Conservation (phyloP, 163 green algal species). For the Scenedesmus sp. region DNA sequence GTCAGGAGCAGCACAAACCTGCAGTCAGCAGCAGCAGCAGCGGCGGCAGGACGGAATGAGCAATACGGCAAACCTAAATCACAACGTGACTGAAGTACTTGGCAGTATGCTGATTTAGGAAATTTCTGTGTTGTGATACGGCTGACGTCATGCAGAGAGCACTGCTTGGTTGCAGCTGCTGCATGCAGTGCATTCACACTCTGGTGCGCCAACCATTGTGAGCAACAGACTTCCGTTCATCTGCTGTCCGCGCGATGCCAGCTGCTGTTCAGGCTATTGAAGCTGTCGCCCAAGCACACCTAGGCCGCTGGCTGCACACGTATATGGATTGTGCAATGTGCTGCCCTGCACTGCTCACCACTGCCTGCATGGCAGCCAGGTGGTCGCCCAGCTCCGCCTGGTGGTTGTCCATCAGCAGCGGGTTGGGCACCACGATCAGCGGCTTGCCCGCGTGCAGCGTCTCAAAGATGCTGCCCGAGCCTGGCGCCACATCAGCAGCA, state of each 20-base stretch:
- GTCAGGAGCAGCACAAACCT: constrained; percentile 42
- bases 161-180: not conserved
- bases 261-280: no score
- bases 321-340: not conserved
- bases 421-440: constrained; percentile 90
- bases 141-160: not conserved
- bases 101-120: not conserved
- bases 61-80: not conserved
- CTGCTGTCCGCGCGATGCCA: no score
- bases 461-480: constrained; percentile 90
- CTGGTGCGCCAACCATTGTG: no score
- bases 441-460: constrained; percentile 70
- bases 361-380: constrained; percentile 69
- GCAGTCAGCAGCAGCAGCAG: not conserved
- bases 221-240: no score
- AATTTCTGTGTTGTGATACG: not conserved
- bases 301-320: not conserved
- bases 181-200: no score
- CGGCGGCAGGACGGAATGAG: not conserved
- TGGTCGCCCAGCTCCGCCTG: constrained; percentile 86
- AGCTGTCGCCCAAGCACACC: no score
- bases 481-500: constrained; percentile 46
- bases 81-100: not conserved
- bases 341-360: constrained; percentile 47
- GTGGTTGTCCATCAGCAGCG: constrained; percentile 93